These are phyloP conservation scores for Trichosanthes cucumerina DNA, from an alignment of 306 rosid genomes.

Conservation along the genomic window DNA sequence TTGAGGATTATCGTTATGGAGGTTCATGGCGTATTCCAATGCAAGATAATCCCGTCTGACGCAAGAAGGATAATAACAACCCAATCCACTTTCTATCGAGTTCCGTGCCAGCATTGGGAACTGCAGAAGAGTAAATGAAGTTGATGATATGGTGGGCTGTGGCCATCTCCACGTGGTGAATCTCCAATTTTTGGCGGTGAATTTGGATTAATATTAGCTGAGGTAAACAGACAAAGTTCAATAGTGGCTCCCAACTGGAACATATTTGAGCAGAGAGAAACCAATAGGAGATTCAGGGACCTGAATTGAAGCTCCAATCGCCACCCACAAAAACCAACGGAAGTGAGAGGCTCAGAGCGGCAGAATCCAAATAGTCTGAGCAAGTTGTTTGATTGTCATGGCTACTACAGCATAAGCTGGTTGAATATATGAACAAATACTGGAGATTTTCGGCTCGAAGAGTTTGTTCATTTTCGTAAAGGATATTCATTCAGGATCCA, in stretches of 20 bases:
- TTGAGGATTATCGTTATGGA: constrained; percentile 1
- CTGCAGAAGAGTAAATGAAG: not conserved
- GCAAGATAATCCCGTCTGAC: not conserved
- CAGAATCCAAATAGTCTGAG: not conserved
- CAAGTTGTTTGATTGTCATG: not conserved
- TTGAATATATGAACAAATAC: too few relatives aligned
- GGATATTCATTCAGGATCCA: too few relatives aligned
- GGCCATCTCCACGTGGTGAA: not conserved
- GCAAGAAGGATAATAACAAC: not conserved
- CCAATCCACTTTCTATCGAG: not conserved
- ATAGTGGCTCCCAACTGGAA: too few relatives aligned
- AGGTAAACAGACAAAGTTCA: not conserved
- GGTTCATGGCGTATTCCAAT: not conserved
- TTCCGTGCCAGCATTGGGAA: constrained; percentile 11
- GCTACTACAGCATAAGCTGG: too few relatives aligned
- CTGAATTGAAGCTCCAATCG: not conserved
- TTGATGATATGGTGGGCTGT: not conserved
- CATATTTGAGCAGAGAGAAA: too few relatives aligned
- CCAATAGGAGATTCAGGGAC: not conserved
- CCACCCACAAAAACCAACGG: not conserved
- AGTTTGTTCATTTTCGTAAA: too few relatives aligned
- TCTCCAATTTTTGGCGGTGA: not conserved
- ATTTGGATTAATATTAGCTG: not conserved
- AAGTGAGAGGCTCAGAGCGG: not conserved
- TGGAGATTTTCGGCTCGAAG: not conserved